phyloP scores from a whole-genome alignment of 768 basidiomycete species.

The Dioszegia aurantiaca region DNA sequence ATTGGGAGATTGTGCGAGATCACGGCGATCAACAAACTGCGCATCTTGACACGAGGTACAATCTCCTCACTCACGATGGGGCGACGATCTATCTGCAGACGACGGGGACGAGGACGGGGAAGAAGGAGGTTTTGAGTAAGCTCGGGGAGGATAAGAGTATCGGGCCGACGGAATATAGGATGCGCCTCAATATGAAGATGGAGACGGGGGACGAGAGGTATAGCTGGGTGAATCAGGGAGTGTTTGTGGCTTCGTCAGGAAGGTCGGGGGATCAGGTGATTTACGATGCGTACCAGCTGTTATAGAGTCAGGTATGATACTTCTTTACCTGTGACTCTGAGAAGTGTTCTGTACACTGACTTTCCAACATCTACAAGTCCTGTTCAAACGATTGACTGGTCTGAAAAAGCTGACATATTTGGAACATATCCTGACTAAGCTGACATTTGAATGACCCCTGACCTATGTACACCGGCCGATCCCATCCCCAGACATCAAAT shows the following conservation, averaged over 20 bases:
- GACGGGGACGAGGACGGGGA: slow-evolving; percentile 33
- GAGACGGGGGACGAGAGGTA: slow-evolving; percentile 41
- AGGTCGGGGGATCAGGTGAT: slow-evolving; percentile 33
- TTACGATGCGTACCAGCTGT: slow-evolving; percentile 15
- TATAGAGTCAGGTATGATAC: neutral
- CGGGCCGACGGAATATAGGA: slow-evolving; percentile 18
- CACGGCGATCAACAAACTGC: slow-evolving; percentile 21
- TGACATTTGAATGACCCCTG: too few relatives aligned
- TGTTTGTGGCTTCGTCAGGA: slow-evolving; percentile 31
- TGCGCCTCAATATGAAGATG: slow-evolving; percentile 32
- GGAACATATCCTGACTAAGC: too few relatives aligned
- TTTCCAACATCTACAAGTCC: too few relatives aligned
- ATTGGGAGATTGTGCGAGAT: slow-evolving; percentile 36
- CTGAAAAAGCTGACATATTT: too few relatives aligned
- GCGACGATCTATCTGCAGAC: slow-evolving; percentile 44
- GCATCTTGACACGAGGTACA: slow-evolving; percentile 40
- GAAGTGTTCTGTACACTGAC: too few relatives aligned
- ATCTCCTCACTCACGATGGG: slow-evolving; percentile 35
- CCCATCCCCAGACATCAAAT: too few relatives aligned
- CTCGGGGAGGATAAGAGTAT: slow-evolving; percentile 35
- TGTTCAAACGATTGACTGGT: too few relatives aligned
- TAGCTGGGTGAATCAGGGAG: slow-evolving; percentile 35
- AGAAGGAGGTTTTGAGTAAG: slow-evolving; percentile 31
- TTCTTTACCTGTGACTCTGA: too few relatives aligned
- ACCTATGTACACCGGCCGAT: too few relatives aligned